Conservation (phyloP, 2,329 filamentous ascomycete species). For the Ophiostoma sp. region DNA sequence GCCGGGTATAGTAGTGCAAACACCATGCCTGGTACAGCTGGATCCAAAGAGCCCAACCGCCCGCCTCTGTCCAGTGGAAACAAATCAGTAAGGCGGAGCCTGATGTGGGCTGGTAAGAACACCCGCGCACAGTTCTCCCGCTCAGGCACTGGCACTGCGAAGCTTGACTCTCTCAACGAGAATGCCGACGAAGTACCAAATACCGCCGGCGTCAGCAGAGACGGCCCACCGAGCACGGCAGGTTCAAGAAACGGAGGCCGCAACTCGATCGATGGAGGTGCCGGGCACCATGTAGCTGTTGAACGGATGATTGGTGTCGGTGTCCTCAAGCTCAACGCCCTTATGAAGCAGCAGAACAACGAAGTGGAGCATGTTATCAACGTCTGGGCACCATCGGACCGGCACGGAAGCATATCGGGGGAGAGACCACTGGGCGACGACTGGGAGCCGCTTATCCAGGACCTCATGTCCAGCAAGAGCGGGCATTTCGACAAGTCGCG, state of each 20-base stretch:
- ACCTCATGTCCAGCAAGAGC: conserved; percentile 67
- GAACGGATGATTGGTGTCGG: conserved; percentile 72
- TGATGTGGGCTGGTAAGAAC: conserved; percentile 64
- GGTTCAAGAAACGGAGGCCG: conserved; percentile 39
- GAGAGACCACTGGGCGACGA: conserved; percentile 53
- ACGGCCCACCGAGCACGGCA: conserved; percentile 51
- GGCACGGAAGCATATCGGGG: conserved; percentile 44
- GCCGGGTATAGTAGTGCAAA: conserved; percentile 37
- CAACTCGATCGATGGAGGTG: conserved; percentile 21
- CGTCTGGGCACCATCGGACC: conserved; percentile 65
- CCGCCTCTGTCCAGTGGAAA: conserved; percentile 45
- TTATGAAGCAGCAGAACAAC: conserved; percentile 65
- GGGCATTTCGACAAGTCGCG: conserved; percentile 68
- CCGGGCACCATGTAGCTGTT: conserved; percentile 40
- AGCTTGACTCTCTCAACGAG: conserved; percentile 55
- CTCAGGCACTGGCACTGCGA: conserved; percentile 39
- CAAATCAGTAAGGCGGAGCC: conserved; percentile 54
- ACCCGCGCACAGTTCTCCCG: conserved; percentile 51
- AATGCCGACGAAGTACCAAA: conserved; percentile 42
- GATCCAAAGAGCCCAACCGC: conserved; percentile 42
- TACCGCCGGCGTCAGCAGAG: conserved; percentile 39
- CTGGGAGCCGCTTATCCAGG: conserved; percentile 67
- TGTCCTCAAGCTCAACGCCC: conserved; percentile 65
- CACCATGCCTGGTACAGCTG: conserved; percentile 30
- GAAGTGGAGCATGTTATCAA: conserved; percentile 70